A percentile compares a stretch with the other conserved stretches of the same genome.
phyloP scores from a whole-genome alignment of 2,329 filamentous ascomycete genomes.

The Raffaelea deltoideospora region DNA sequence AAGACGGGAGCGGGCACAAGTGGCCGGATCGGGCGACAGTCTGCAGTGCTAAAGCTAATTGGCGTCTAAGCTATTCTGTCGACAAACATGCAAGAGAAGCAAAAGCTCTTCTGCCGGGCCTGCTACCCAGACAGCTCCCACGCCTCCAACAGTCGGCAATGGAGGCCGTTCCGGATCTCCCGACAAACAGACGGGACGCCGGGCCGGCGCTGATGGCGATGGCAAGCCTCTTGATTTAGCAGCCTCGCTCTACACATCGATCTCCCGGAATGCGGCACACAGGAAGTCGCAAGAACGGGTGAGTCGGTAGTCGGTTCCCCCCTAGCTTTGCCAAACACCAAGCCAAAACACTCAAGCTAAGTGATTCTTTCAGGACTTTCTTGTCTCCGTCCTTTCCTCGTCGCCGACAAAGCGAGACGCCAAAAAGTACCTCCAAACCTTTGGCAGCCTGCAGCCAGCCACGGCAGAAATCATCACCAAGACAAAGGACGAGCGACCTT shows the following conservation, averaged over 20 bases:
- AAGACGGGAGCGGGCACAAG: too few species aligned
- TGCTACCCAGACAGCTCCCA: background rate
- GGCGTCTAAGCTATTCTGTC: too few species aligned
- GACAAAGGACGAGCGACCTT: too few species aligned
- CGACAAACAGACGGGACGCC: too few species aligned
- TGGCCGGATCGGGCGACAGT: too few species aligned
- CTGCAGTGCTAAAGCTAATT: too few species aligned
- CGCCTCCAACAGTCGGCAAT: too few species aligned
- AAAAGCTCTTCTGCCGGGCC: slow-evolving; percentile 3
- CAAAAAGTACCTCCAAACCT: slow-evolving; percentile 79
- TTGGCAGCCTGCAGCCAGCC: too few species aligned
- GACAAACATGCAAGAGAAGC: slow-evolving; percentile 5
- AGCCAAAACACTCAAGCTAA: too few species aligned
- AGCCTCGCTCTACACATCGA: slow-evolving; percentile 20
- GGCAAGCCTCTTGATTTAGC: slow-evolving; percentile 6
- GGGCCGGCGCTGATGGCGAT: too few species aligned
- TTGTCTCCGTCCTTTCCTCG: slow-evolving; percentile 73
- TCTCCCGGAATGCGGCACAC: slow-evolving; percentile 28
- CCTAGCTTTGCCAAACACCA: background rate
- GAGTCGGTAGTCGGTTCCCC: slow-evolving; percentile 4
- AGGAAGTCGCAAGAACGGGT: slow-evolving; percentile 33
- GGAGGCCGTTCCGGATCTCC: too few species aligned
- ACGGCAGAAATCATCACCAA: slow-evolving; percentile 9
- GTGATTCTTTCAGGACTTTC: slow-evolving; percentile 64
- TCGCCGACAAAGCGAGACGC: slow-evolving; percentile 88